Evolutionary conservation across 2,329 filamentous ascomycete species (phyloP).

Genomic region (Fusarium beomiforme): DNA sequence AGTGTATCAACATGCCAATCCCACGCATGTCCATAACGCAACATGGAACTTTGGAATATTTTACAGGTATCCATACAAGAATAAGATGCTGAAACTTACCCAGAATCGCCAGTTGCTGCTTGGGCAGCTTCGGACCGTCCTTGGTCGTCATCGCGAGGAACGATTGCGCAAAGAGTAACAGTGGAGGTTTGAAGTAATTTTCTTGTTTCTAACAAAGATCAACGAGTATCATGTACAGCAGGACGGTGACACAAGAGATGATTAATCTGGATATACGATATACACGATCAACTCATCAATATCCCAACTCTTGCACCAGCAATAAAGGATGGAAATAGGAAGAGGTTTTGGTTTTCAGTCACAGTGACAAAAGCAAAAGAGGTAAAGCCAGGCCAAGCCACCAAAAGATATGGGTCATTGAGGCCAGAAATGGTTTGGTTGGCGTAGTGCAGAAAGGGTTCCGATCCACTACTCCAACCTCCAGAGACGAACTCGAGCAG

Average conservation of each 20-base stretch:
- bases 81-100: slow-evolving; percentile 63
- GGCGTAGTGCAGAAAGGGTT: slow-evolving; percentile 20
- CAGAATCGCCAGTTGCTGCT: slow-evolving; percentile 80
- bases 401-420: slow-evolving; percentile 10
- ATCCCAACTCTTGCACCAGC: slow-evolving; percentile 2
- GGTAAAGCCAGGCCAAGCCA: slow-evolving; percentile 12
- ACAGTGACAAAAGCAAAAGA: slow-evolving; percentile 7
- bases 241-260: neutral
- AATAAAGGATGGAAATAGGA: slow-evolving; percentile 2
- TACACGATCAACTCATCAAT: slow-evolving; percentile 2
- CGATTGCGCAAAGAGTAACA: slow-evolving; percentile 9
- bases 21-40: slow-evolving; percentile 1
- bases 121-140: slow-evolving; percentile 71
- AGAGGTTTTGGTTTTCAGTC: slow-evolving; percentile 8
- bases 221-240: neutral
- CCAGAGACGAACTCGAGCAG: slow-evolving; percentile 3
- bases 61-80: neutral
- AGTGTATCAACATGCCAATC: neutral
- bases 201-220: slow-evolving; percentile 2
- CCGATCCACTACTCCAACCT: slow-evolving; percentile 14
- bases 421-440: slow-evolving; percentile 25
- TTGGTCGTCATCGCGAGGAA: slow-evolving; percentile 38
- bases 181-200: slow-evolving; percentile 11
- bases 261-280: neutral
- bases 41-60: neutral